phyloP scores from a whole-genome alignment of 2,329 filamentous ascomycete species.

The Nakataea oryzae region DNA sequence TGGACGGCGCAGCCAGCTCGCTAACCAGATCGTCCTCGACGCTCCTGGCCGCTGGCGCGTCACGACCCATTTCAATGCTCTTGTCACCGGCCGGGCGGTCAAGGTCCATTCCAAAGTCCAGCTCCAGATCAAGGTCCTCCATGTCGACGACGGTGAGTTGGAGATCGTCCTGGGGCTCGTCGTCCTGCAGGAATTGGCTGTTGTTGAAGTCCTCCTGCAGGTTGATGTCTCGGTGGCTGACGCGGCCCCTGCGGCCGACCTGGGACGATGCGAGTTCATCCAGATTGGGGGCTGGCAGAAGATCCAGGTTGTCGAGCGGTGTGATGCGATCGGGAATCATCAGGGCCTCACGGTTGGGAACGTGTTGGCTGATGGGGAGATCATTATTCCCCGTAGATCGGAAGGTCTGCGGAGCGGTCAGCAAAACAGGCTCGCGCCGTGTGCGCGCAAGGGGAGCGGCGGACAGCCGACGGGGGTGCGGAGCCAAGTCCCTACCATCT shows the following conservation, averaged over 20 bases:
- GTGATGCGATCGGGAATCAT: constrained; percentile 89
- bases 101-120: constrained; percentile 66
- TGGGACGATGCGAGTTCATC: constrained; percentile 48
- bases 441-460: neutral
- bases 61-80: constrained; percentile 84
- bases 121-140: constrained; percentile 60
- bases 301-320: constrained; percentile 69
- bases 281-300: constrained; percentile 67
- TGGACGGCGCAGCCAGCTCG: constrained; percentile 52
- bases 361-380: constrained; percentile 70
- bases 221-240: constrained; percentile 55
- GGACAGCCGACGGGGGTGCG: neutral
- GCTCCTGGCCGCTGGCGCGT: constrained; percentile 59
- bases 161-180: constrained; percentile 42
- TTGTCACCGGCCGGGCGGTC: constrained; percentile 45
- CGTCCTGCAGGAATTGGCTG: constrained; percentile 72
- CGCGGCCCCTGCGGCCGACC: constrained; percentile 45
- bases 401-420: constrained; percentile 56
- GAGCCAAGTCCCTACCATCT: constrained; percentile 58
- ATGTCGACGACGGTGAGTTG: constrained; percentile 43
- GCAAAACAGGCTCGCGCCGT: neutral
- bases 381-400: constrained; percentile 92
- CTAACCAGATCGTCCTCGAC: constrained; percentile 61
- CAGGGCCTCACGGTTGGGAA: constrained; percentile 75
- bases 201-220: constrained; percentile 58